Evolutionary conservation across 2,329 filamentous ascomycete species (phyloP).

Genomic region (Penicillium psychrosexuale): DNA sequence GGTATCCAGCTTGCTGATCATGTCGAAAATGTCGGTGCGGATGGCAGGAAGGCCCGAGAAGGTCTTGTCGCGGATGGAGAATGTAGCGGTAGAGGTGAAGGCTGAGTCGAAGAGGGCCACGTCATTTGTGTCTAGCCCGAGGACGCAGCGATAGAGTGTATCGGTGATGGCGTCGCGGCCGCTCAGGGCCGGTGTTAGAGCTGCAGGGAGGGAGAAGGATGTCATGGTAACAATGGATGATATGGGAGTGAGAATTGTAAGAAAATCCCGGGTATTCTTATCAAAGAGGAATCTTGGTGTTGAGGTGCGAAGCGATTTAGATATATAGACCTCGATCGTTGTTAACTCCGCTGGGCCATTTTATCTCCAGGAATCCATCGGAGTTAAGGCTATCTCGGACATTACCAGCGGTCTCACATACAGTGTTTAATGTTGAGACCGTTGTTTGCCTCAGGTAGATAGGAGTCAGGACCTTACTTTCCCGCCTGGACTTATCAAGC

Average conservation of each 20-base stretch:
- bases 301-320: neutral
- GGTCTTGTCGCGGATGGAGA: neutral
- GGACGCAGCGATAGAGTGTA: neutral
- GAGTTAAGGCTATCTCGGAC: neutral
- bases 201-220: neutral
- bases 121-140: neutral
- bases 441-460: too few relatives aligned
- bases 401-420: neutral
- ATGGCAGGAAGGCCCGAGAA: neutral
- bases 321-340: neutral
- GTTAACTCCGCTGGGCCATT: neutral
- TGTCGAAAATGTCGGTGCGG: neutral
- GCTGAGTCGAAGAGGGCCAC: neutral
- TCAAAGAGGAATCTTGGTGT: too few relatives aligned
- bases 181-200: neutral
- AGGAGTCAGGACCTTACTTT: too few relatives aligned
- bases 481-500: constrained; percentile 44
- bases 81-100: neutral
- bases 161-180: neutral
- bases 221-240: neutral
- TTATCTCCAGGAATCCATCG: neutral
- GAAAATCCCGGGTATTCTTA: neutral
- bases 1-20: neutral
- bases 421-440: neutral
- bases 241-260: neutral